Conservation (phyloP, 257 asterid genomes). For the Galeopsis tetrahit region DNA sequence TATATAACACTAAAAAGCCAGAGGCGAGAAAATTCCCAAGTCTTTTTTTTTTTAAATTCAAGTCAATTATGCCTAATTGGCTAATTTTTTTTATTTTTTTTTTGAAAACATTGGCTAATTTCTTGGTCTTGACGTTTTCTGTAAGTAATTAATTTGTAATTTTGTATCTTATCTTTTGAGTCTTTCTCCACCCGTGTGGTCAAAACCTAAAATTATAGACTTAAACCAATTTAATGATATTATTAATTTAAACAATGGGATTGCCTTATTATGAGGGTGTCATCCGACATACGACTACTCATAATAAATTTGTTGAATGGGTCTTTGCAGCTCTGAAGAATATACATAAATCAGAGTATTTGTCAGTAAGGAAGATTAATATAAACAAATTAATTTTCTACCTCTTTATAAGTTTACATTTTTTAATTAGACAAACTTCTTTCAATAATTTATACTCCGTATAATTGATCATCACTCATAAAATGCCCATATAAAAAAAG, state of each 20-base stretch:
- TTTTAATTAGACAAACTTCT: too few species aligned
- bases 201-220: constrained; percentile 43
- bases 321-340: constrained; percentile 1
- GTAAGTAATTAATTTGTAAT: background rate
- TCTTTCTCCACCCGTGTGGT: constrained; percentile 47
- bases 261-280: constrained; percentile 35
- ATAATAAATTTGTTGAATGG: constrained; percentile 26
- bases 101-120: too few species aligned
- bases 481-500: too few species aligned
- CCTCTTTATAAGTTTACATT: too few species aligned
- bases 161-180: constrained; percentile 10
- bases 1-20: background rate
- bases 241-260: background rate
- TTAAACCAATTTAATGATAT: background rate
- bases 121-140: constrained; percentile 25
- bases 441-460: too few species aligned
- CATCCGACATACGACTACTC: constrained; percentile 43
- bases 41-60: background rate
- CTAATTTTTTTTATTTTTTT: too few species aligned
- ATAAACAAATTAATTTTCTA: too few species aligned
- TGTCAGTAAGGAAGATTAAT: too few species aligned
- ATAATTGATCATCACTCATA: too few species aligned
- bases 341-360: background rate
- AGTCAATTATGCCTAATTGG: background rate
- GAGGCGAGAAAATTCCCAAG: background rate